These are phyloP conservation scores for Picea sitchensis DNA, from an alignment of 75 land plant genomes.

Conservation along the genomic window DNA sequence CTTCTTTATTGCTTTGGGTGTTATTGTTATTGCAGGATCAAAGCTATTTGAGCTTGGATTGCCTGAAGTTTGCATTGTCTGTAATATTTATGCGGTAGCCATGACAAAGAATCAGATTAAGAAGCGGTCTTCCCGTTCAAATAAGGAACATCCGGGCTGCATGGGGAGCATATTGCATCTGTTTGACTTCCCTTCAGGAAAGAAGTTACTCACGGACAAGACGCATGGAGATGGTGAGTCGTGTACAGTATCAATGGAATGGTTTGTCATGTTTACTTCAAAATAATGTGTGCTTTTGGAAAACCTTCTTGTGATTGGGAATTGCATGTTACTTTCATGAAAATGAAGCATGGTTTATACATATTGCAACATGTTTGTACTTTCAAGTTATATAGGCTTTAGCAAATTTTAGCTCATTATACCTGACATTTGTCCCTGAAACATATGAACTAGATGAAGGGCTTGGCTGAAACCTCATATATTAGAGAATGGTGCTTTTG, in stretches of 20 bases:
- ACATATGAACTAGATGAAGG: background rate
- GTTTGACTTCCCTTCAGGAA: conserved; percentile 41
- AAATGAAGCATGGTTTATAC: background rate
- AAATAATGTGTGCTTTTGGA: too few species aligned
- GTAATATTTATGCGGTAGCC: background rate
- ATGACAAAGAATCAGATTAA: conserved; percentile 7
- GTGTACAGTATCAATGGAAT: background rate
- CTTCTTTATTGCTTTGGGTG: background rate
- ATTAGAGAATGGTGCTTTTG: background rate
- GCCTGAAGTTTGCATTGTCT: background rate
- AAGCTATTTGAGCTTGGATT: background rate
- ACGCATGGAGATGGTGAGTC: conserved; percentile 16
- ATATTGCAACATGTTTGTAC: background rate
- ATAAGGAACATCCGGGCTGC: conserved; percentile 41
- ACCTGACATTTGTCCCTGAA: too few species aligned
- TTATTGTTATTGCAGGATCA: background rate
- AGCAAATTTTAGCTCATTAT: too few species aligned
- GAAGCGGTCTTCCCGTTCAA: conserved; percentile 15
- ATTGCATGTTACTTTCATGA: background rate
- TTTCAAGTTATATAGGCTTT: too few species aligned
- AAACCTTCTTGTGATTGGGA: too few species aligned
- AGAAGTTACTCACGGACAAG: conserved; percentile 30
- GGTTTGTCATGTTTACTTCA: background rate
- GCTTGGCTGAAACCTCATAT: background rate
- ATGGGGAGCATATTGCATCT: conserved; percentile 49